Percentiles rank a stretch among this genome's conserved stretches.
phyloP scores from a whole-genome alignment of 164 flowering plant species.

The Stephania japonica region DNA sequence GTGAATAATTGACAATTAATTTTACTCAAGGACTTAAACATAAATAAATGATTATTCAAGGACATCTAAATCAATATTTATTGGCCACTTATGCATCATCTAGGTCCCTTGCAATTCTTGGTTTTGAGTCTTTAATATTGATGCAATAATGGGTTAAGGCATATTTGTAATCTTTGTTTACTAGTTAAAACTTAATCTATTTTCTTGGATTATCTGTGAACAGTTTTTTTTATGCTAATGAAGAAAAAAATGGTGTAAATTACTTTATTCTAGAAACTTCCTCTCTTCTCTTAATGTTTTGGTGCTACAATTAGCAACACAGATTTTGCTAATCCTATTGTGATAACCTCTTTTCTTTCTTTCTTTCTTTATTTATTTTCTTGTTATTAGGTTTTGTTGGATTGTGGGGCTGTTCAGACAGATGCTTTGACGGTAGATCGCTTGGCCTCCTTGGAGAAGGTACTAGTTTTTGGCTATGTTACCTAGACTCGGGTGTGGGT shows the following conservation, averaged over 20 bases:
- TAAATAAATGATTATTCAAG: no score
- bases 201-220: not conserved
- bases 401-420: conserved; percentile 98
- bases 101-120: not conserved
- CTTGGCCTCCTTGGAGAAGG: conserved; percentile 95
- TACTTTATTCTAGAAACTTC: not conserved
- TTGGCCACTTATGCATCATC: no score
- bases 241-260: not conserved
- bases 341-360: not conserved
- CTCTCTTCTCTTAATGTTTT: not conserved
- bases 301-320: not conserved
- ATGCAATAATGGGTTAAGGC: not conserved
- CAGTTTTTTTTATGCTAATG: not conserved
- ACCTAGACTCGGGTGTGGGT: not conserved
- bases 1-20: not conserved
- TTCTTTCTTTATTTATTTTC: no score
- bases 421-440: conserved; percentile 98
- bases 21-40: not conserved
- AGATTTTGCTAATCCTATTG: not conserved
- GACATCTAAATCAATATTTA: no score
- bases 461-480: no score
- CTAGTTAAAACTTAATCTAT: not conserved
- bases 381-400: conserved; percentile 60
- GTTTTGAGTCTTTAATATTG: not conserved
- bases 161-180: not conserved